These are phyloP conservation scores for Golubevia pallescens DNA, from an alignment of 1,284 basidiomycete genomes.

Conservation along the genomic window DNA sequence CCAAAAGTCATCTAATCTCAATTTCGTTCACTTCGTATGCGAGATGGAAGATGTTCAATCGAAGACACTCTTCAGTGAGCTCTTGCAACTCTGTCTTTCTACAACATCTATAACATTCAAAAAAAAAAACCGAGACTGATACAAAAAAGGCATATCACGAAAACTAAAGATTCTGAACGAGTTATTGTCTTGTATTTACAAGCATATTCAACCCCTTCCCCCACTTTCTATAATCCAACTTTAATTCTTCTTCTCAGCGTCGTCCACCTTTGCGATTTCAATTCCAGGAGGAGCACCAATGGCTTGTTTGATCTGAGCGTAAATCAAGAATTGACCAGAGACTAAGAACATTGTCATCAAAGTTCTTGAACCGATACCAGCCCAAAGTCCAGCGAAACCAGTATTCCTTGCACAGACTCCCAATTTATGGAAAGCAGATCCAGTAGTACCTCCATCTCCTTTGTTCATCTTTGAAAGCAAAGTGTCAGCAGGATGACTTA, in stretches of 20 bases:
- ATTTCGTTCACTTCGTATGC: too few relatives aligned
- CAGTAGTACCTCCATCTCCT: constrained; percentile 47
- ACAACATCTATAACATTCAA: too few relatives aligned
- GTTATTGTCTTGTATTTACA: too few relatives aligned
- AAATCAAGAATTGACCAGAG: constrained; percentile 46
- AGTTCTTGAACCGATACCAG: constrained; percentile 51
- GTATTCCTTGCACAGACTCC: constrained; percentile 41
- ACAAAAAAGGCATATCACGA: too few relatives aligned
- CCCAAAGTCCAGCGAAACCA: constrained; percentile 57
- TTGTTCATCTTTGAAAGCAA: constrained; percentile 64
- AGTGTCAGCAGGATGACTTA: constrained; percentile 60
- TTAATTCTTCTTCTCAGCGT: neutral
- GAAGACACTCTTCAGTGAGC: too few relatives aligned
- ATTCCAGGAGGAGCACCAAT: constrained; percentile 50
- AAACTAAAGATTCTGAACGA: too few relatives aligned
- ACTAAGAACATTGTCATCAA: constrained; percentile 53
- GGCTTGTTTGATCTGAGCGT: constrained; percentile 40
- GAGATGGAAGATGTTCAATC: too few relatives aligned
- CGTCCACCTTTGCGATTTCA: constrained; percentile 15
- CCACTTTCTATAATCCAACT: too few relatives aligned
- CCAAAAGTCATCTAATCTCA: too few relatives aligned
- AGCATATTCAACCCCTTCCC: too few relatives aligned
- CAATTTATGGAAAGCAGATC: constrained; percentile 48
- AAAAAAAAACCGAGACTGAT: too few relatives aligned
- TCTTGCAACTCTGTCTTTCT: too few relatives aligned